Base-by-base conservation (phyloP, 1,139 yeast genomes). In the Suhomyces maxii region DNA sequence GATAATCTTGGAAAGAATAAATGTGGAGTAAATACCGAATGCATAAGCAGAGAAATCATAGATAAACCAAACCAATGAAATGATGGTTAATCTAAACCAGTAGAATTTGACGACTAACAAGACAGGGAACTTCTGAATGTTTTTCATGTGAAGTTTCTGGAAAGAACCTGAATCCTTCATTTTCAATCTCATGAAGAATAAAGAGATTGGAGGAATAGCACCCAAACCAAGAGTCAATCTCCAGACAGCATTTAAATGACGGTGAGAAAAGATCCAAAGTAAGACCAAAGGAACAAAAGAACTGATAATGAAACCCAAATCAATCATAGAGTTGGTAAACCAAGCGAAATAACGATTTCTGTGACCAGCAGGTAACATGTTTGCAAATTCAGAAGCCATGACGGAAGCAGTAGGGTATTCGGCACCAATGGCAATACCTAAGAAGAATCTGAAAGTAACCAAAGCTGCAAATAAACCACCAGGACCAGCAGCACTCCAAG, bases 371-470 rank as follows among this genome's bases (percentile, higher is more conserved):
- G 95, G 89, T 58, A 90, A 73, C 57, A 81, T 73, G 48, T 86
- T 83, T 36, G 95, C 85, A 40, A 95, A 95, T 68, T 91, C 98
- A 30, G 97, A 91, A 53, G 96, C 89, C 40, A 96, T 95, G 26
- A 91, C 95, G 2, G 96, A 87, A 34, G 96, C 89, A 25, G 96
- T 86, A 39, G 97, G 96, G 63, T 91, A 91, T 69, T 91, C 98
- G 43, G 95, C 91, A 55, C 93, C 93, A 59, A 82, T 80, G 53
- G 90, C 95, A 54, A 86, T 76, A 65, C 97, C 97, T 45, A 91
- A 73, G 65, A 91, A 86, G 68, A 89, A 88, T 64, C 98, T 79
- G 65, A 86, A 89, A 13, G 84, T 84, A 10, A 96, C 89, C 42
- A 91, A 71, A 18, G 96, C 93, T 7, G 89, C 84, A 55, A 89